Conservation (phyloP, 169 alveolate genomes). For the Plasmodium reichenowi region DNA sequence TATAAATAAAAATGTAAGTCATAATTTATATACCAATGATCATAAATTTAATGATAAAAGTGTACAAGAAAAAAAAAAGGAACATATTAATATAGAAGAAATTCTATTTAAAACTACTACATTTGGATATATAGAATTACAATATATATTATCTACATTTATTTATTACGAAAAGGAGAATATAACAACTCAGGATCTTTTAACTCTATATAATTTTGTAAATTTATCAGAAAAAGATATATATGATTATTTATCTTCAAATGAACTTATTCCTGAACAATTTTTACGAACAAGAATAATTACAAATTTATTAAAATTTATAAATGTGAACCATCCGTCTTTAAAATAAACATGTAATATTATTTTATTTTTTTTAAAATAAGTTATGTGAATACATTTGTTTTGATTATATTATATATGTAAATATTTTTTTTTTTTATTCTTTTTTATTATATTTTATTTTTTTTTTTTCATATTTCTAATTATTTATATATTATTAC, state of each 20-base stretch:
- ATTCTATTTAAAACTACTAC: constrained; percentile 43
- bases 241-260: constrained; percentile 39
- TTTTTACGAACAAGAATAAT: constrained; percentile 28
- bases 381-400: not conserved
- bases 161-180: constrained; percentile 43
- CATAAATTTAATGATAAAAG: no score
- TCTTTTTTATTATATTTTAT: no score
- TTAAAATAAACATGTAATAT: not conserved
- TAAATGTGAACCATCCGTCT: constrained; percentile 72
- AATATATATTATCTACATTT: constrained; percentile 53
- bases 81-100: constrained; percentile 34
- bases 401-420: not conserved
- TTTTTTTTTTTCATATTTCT: no score
- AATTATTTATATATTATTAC: no score
- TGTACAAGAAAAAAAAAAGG: not conserved
- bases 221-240: constrained; percentile 72
- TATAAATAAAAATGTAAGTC: no score
- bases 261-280: constrained; percentile 46
- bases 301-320: constrained; percentile 34
- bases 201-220: constrained; percentile 31
- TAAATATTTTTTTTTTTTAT: no score
- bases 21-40: no score
- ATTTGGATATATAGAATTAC: constrained; percentile 66
- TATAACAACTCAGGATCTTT: constrained; percentile 26
- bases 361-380: no score